These are phyloP conservation scores for Mrakia gelida DNA, from an alignment of 768 basidiomycete genomes.

Conservation along the genomic window DNA sequence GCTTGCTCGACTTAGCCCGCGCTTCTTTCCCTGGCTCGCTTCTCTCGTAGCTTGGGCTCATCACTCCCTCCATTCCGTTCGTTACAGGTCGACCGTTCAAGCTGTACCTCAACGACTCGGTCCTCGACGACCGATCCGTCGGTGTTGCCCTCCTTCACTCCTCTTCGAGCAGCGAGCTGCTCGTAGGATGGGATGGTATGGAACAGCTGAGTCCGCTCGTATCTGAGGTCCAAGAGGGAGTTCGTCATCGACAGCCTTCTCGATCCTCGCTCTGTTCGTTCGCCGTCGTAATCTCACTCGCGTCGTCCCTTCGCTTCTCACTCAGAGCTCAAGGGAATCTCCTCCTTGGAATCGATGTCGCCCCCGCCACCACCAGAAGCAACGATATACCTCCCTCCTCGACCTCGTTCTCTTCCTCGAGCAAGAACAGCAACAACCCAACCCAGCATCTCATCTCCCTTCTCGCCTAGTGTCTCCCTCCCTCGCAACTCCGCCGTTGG, in stretches of 20 bases:
- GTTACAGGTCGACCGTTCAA: conserved; percentile 42
- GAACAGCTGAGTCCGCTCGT: conserved; percentile 34
- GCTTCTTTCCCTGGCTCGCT: too few relatives aligned
- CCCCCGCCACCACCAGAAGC: neutral
- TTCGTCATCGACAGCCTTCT: neutral
- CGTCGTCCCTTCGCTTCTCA: neutral
- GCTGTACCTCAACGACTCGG: conserved; percentile 36
- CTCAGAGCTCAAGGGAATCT: conserved; percentile 44
- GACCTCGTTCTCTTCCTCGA: neutral
- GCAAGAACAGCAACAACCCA: conserved; percentile 37
- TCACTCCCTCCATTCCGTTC: conserved; percentile 44
- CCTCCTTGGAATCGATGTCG: conserved; percentile 36
- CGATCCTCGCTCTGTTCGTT: neutral
- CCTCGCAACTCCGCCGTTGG: conserved; percentile 21
- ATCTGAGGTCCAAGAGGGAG: conserved; percentile 37
- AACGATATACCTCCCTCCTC: neutral
- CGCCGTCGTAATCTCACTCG: neutral
- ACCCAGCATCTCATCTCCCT: conserved; percentile 42
- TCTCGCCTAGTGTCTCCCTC: conserved; percentile 31
- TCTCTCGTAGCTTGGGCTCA: conserved; percentile 34
- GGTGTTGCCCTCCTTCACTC: conserved; percentile 38
- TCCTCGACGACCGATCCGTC: conserved; percentile 36
- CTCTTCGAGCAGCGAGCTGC: conserved; percentile 13
- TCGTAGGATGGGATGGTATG: conserved; percentile 35
- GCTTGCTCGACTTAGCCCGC: neutral